Evolutionary conservation across 768 basidiomycete species (phyloP), one percentile per base, ranked within the genome.

Genomic region (Russula abietina): DNA sequence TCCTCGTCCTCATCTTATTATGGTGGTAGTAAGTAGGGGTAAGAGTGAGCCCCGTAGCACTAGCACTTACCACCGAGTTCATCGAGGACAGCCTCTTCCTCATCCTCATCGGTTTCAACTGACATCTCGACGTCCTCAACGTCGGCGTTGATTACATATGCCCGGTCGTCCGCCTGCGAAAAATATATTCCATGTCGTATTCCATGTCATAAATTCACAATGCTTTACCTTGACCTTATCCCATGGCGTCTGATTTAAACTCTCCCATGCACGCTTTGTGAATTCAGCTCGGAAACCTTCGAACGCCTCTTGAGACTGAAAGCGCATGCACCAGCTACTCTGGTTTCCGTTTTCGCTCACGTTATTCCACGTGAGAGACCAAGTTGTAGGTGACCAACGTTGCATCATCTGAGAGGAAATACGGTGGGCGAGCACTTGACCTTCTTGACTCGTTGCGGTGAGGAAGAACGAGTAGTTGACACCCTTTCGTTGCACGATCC

Each of bases 341-440:
- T 84, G 81, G 26, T 74, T 74, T 32, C 79, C 79, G 33, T 77
- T 73, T n/a, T 79, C 79, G 45, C 78, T 78, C 46, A 81, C 71
- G 71, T 92, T 80, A 67, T 94, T 96, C 91, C 97, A 98, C 33
- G 94, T 95, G 69, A 98, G 80, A 4, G 94, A 89, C 52, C 73
- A 71, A 71, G 84, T 80, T 61, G 80, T 81, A 36, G 73, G 73
- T 7, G 86, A 81, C 80, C 83, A 87, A 39, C 81, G 80, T 68
- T 85, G 85, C 68, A 89, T 92, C 84, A 90, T 87, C 43, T 87
- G 81, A 5, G 82, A 76, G 24, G 77, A 73, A 55, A 93, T 79
- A 65, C 75, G 76, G 74, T 93, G 91, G 28, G 80, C 81, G 51
- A 91, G 76, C 32, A 80, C 38, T 50, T 80, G 74, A 1, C 78